Evolutionary conservation across 768 basidiomycete genomes (phyloP), one percentile per base, ranked within the genome.

Genomic region (Austroboletus festivus): DNA sequence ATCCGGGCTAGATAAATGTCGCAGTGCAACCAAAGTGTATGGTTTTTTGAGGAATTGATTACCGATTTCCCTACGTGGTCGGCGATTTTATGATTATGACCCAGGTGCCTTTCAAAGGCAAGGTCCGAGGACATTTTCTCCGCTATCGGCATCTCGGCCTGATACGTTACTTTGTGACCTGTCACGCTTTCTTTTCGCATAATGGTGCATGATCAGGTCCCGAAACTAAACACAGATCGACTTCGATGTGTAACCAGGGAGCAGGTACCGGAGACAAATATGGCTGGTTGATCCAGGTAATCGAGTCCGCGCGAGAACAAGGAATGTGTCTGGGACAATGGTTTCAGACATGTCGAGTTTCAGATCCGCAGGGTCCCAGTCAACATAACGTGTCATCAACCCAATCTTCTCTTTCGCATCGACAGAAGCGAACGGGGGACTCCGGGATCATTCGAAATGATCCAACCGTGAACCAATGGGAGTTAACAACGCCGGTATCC

Each of bases 371-470:
- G 50, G 54, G n/a, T n/a, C n/a, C n/a, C n/a, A n/a, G 44, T 34
- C 38, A 15, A 33, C 31, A 33, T 33, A 33, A 15, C 31, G 31
- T 33, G 43, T 10, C 12, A 26, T 26, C 39, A 24, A 28, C 23
- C 20, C 5, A 40, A 21, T 33, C 28, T 47, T 42, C 44, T 21
- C 44, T 48, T 44, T 54, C 43, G 51, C 39, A 45, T 46, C 33
- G n/a, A 23, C 60, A 61, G 60, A 60, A 57, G 58, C 58, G 61
- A 57, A 50, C 57, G 53, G 53, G 42, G 39, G 37, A 44, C n/a
- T n/a, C n/a, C n/a, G n/a, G n/a, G 28, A 28, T 6, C 28, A 28
- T 28, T 12, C n/a, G n/a, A n/a, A n/a, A 28, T 28, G 28, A 12
- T 28, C 26, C 31, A 30, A 52, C 46, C 44, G 44, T 43, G 30